Evolutionary conservation across 2,329 filamentous ascomycete genomes (phyloP).

Genomic region (Fusarium poae): DNA sequence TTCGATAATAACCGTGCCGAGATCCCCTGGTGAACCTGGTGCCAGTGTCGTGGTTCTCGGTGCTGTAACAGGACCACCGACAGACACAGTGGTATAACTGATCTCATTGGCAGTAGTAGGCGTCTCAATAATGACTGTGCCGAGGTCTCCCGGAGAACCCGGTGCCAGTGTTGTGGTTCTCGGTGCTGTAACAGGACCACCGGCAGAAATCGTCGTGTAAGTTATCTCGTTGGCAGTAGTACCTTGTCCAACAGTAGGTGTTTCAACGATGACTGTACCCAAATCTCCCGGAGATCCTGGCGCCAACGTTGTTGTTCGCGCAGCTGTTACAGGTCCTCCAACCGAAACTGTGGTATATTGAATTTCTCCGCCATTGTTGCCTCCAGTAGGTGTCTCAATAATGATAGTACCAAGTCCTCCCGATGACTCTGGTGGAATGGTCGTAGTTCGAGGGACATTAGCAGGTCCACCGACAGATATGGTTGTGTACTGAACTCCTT

Average conservation of each 20-base stretch:
- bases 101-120: too few species aligned
- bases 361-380: background rate
- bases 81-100: too few species aligned
- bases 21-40: too few species aligned
- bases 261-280: slow-evolving; percentile 17
- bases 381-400: background rate
- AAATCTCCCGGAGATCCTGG: background rate
- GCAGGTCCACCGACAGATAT: background rate
- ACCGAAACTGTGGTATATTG: background rate
- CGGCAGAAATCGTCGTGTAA: background rate
- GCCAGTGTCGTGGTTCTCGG: too few species aligned
- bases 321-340: background rate
- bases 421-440: background rate
- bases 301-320: background rate
- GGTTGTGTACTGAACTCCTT: background rate
- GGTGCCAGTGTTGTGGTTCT: background rate
- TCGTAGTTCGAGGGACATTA: background rate
- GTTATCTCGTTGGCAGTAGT: background rate
- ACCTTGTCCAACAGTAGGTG: background rate
- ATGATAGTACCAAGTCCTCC: background rate
- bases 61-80: too few species aligned
- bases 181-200: background rate
- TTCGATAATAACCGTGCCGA: slow-evolving; percentile 13
- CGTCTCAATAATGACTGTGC: too few species aligned
- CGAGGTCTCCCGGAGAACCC: too few species aligned